Percentiles rank a stretch among this genome's conserved stretches.
Conservation (phyloP, 768 basidiomycete genomes). For the Kwoniella pini region DNA sequence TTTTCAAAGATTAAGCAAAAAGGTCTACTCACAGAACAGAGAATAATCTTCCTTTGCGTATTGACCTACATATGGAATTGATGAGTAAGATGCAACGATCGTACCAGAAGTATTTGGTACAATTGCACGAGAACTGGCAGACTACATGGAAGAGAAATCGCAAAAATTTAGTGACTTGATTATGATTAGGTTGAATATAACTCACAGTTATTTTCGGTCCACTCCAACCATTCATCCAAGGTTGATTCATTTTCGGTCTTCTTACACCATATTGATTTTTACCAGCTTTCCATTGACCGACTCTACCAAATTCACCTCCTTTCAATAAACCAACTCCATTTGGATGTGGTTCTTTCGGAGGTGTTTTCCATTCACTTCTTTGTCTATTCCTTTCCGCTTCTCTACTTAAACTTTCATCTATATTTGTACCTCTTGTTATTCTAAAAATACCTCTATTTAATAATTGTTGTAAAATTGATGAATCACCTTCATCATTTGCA, state of each 20-base stretch:
- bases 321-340: conserved; percentile 32
- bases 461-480: not conserved
- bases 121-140: conserved; percentile 15
- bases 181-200: too few species aligned
- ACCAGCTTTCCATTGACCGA: conserved; percentile 31
- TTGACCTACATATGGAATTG: conserved; percentile 53
- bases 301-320: conserved; percentile 49
- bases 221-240: conserved; percentile 9
- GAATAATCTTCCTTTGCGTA: conserved; percentile 48
- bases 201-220: conserved; percentile 7
- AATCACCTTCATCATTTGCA: not conserved
- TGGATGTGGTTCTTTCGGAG: conserved; percentile 37
- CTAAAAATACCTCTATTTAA: not conserved
- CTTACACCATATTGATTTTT: not conserved
- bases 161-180: too few species aligned
- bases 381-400: conserved; percentile 1
- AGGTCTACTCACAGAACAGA: conserved; percentile 41
- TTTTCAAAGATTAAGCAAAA: not conserved
- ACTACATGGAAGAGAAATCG: not conserved
- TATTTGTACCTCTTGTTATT: not conserved
- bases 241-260: conserved; percentile 1
- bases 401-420: too few species aligned
- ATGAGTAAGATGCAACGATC: conserved; percentile 50
- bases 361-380: conserved; percentile 39
- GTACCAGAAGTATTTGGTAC: conserved; percentile 47